Percentiles rank a stretch among this genome's conserved stretches.
phyloP scores from a whole-genome alignment of 2,329 filamentous ascomycete species.

The Colletotrichum gigasporum region DNA sequence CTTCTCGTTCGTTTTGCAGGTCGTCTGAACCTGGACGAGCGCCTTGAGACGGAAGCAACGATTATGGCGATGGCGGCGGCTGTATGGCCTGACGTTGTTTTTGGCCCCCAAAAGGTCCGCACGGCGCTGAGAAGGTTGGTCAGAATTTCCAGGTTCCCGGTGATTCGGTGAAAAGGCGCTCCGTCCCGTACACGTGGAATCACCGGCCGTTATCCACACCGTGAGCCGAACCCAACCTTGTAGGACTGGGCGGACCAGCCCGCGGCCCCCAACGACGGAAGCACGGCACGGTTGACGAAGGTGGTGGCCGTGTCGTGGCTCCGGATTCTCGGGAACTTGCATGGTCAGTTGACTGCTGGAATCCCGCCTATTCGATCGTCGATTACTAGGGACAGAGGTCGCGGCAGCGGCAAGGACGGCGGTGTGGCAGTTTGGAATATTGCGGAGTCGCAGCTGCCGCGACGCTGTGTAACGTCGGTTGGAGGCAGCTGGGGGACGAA shows the following conservation, averaged over 20 bases:
- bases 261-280: neutral
- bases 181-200: neutral
- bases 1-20: too few species aligned
- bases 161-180: neutral
- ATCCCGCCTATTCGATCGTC: slow-evolving; percentile 1
- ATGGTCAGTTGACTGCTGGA: neutral
- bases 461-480: slow-evolving; percentile 21
- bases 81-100: neutral
- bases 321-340: neutral
- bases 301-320: neutral
- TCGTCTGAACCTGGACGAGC: neutral
- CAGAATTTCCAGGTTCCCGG: neutral
- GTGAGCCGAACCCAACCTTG: neutral
- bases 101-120: neutral
- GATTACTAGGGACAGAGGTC: neutral
- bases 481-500: neutral
- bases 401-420: slow-evolving; percentile 1
- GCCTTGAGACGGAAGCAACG: too few species aligned
- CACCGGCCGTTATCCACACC: neutral
- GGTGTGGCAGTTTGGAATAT: neutral
- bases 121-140: neutral
- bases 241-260: neutral
- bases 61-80: neutral
- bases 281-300: neutral
- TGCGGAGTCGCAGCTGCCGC: neutral